Evolutionary conservation across 2,329 filamentous ascomycete species (phyloP), one percentile per base, ranked within the genome.

Genomic region (Xylariaceae sp.): DNA sequence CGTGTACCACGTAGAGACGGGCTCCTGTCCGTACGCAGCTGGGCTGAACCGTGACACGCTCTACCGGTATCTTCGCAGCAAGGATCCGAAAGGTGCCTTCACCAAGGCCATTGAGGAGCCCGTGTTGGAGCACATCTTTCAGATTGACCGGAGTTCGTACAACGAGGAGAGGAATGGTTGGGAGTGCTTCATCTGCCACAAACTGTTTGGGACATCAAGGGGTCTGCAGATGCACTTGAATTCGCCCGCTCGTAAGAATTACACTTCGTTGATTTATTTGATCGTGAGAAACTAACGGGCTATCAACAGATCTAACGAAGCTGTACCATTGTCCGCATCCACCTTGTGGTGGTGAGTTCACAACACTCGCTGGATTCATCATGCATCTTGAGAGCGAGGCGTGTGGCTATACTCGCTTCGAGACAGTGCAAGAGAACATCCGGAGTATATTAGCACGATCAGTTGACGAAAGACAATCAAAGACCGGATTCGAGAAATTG

Each of bases 1-100:
- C 3, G 67, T 73, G 0, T 75, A 84, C 66, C 82, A 88, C 62
- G 70, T 88, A 0, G 85, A 88, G 63, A 71, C 66, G 0, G 79
- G 80, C n/a, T 70, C 74, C 0, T 88, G 85, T 55, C 76, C 76
- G 0, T 69, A 69, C 0, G 80, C 81, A n/a, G 30, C 0, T 0
- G 56, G 74, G 0, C 10, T 48, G 0, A 65, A 66, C 66, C 80
- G 80, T 8, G 76, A 82, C 8, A 69, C 63, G 2, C 74, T 87
- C 3, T 79, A 80, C 67, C 63, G 67, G 0, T 67, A 76, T 6
- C 71, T 86, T 7, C 76, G 76, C 1, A 59, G 66, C 10, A 73
- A 75, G 1, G 84, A 87, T 60, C 74, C 76, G 0, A 45, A 73
- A 3, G 77, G 80, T 7, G 2, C 76, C 23, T 78, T 87, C 53